Percentiles rank a stretch among this genome's conserved stretches.
Conservation (phyloP, 306 rosid genomes). For the Rosa rugosa region DNA sequence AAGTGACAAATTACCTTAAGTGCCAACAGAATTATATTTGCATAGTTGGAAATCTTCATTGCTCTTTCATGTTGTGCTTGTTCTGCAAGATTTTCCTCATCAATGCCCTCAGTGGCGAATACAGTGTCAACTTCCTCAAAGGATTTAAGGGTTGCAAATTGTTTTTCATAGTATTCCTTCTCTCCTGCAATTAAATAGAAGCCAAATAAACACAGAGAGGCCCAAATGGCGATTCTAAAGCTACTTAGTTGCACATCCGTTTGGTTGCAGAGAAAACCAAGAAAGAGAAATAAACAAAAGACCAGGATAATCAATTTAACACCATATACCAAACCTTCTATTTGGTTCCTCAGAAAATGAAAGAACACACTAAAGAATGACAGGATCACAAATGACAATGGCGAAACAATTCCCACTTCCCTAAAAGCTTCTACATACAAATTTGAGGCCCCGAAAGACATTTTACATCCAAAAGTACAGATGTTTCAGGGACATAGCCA, state of each 20-base stretch:
- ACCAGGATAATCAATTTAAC: not conserved
- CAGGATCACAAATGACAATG: not conserved
- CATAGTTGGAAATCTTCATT: slow-evolving; percentile 53
- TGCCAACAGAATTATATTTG: slow-evolving; percentile 44
- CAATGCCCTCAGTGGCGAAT: slow-evolving; percentile 16
- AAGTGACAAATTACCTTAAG: slow-evolving; percentile 39
- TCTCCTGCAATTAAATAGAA: slow-evolving; percentile 34
- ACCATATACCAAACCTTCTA: slow-evolving; percentile 4
- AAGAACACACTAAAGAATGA: not conserved
- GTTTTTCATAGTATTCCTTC: slow-evolving; percentile 50
- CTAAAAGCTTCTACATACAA: not conserved
- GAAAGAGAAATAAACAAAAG: not conserved
- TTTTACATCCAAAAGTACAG: not conserved
- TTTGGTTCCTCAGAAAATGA: not conserved
- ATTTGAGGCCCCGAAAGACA: not conserved
- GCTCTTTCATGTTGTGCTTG: slow-evolving; percentile 47
- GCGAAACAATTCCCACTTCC: not conserved
- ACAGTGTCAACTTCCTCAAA: slow-evolving; percentile 43
- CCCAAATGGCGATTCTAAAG: not conserved
- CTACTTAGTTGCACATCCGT: not conserved
- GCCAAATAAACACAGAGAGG: not conserved
- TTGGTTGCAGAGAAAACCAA: slow-evolving; percentile 11
- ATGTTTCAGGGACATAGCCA: not conserved
- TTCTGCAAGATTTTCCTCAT: slow-evolving; percentile 32
- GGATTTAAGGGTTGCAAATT: slow-evolving; percentile 45